phyloP scores from a whole-genome alignment of 768 basidiomycete genomes.

The Chalciporus piperatus region DNA sequence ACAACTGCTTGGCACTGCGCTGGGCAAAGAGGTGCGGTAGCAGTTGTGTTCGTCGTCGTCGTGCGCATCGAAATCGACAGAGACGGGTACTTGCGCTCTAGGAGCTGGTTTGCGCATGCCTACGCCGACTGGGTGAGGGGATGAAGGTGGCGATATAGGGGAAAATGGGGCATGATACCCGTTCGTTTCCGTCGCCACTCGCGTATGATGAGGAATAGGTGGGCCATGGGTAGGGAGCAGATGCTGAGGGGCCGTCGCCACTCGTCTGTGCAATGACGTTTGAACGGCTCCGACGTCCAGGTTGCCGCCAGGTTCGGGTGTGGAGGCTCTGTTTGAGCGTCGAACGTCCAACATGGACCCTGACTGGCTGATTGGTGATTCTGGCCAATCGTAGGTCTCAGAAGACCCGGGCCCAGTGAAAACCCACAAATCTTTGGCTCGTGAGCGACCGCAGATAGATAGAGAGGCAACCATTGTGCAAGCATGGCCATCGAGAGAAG shows the following conservation, averaged over 20 bases:
- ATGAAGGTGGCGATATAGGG: slow-evolving; percentile 14
- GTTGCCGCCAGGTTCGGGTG: slow-evolving; percentile 27
- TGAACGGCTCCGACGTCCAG: slow-evolving; percentile 24
- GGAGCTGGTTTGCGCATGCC: slow-evolving; percentile 62
- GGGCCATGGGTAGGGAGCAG: slow-evolving; percentile 10
- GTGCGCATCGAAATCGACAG: slow-evolving; percentile 43
- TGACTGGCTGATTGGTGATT: slow-evolving; percentile 34
- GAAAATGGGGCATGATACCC: slow-evolving; percentile 17
- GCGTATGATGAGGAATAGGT: slow-evolving; percentile 29
- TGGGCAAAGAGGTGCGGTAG: slow-evolving; percentile 48
- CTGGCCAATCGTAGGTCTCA: slow-evolving; percentile 32
- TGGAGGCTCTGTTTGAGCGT: slow-evolving; percentile 32
- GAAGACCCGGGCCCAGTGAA: slow-evolving; percentile 56
- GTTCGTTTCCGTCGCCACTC: slow-evolving; percentile 34
- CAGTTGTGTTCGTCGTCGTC: slow-evolving; percentile 32
- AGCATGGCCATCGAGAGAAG: slow-evolving; percentile 63
- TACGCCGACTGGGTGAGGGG: slow-evolving; percentile 29
- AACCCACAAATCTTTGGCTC: slow-evolving; percentile 76
- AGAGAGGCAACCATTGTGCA: slow-evolving; percentile 69
- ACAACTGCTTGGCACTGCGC: slow-evolving; percentile 47
- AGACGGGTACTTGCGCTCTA: slow-evolving; percentile 59
- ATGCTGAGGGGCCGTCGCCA: slow-evolving; percentile 31
- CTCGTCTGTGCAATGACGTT: slow-evolving; percentile 30
- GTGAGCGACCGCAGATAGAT: slow-evolving; percentile 67
- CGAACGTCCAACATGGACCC: slow-evolving; percentile 37